Evolutionary conservation across 441 rosid genomes (phyloP), one percentile per base, ranked within the genome.

Genomic region (Iberis amara): DNA sequence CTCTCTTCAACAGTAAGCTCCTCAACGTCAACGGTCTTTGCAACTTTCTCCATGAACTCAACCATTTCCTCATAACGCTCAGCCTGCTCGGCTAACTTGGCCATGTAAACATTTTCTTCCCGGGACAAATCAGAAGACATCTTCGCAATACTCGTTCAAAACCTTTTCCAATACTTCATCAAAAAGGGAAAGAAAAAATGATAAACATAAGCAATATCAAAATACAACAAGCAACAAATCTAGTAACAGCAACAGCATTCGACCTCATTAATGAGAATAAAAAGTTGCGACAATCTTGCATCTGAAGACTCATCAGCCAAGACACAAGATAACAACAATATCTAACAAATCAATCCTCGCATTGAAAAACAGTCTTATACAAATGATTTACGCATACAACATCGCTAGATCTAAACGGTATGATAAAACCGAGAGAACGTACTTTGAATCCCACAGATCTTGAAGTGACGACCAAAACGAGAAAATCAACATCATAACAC

Each of bases 61-160:
- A 90, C 94, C 97, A 90, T 90, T 58, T 90, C 97, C 61, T 90
- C 96, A 3, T 90, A 90, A 3, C 97, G 91, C 65, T 90, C 97
- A 0, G 94, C 96, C 73, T 90, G 97, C 68, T 90, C 96, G 2
- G 96, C 94, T 76, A 89, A 39, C 89, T 89, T 89, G 68, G 97
- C 96, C 91, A 80, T 69, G 79, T 84, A 89, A 27, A 86, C 97
- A 76, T 81, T 74, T 57, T 86, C 96, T 71, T 86, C 94, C 0
- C 92, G 85, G 5, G 94, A 69, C 46, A 83, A 39, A 15, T 82
- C 96, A 11, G 75, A 39, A 27, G 84, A 64, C 97, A 86, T 89
- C 74, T 64, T 85, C 27, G 30, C 53, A 50, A 52, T 45, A 52
- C 52, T 15, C 55, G 72, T 54, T 59, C 55, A 39, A 6, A 59